Evolutionary conservation across 441 rosid species (phyloP), one percentile per base, ranked within the genome.

Genomic region (Euphorbia neoarborescens): DNA sequence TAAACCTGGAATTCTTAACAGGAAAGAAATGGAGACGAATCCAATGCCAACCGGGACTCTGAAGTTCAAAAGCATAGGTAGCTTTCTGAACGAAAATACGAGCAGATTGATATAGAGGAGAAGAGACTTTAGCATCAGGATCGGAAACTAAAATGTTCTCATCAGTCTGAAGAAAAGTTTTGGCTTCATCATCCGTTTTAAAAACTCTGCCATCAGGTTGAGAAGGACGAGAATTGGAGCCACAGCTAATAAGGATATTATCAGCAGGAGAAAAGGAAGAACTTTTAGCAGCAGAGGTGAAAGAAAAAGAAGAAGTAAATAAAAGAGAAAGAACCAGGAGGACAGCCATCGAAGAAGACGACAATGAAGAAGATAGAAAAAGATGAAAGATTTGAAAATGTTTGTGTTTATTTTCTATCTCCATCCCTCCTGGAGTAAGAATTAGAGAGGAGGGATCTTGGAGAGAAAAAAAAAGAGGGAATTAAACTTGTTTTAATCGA

Each of bases 21-120:
- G 91, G 83, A 62, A 58, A 87, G 77, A 91, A 87, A 80, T 94
- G 89, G 19, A 89, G 86, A 1, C 96, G 88, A 69, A 89, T 81
- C 91, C 95, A 88, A 76, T 89, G 94, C 80, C 84, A 88, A 15
- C 98, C 96, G 0, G 89, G 88, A 7, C 75, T 75, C 76, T 77
- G 90, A 61, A 25, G 76, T 77, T 51, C 57, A 75, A 94, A 86
- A 5, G 81, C 56, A 65, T 89, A 87, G n/a, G 80, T 81, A 19
- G 90, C 83, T 68, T 87, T 80, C 34, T 85, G 71, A 1, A 13
- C 63, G 65, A 92, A 94, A 73, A 92, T 83, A 75, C 90, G 85
- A 0, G 97, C 97, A 0, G 83, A 75, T 30, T 80, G 73, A 74
- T 87, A 90, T 13, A 94, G 71, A 8, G 94, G 84, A 1, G 90